Evolutionary conservation across 805 yeast species (phyloP), one percentile per base, ranked within the genome.

Genomic region (Ogataea kodamae): DNA sequence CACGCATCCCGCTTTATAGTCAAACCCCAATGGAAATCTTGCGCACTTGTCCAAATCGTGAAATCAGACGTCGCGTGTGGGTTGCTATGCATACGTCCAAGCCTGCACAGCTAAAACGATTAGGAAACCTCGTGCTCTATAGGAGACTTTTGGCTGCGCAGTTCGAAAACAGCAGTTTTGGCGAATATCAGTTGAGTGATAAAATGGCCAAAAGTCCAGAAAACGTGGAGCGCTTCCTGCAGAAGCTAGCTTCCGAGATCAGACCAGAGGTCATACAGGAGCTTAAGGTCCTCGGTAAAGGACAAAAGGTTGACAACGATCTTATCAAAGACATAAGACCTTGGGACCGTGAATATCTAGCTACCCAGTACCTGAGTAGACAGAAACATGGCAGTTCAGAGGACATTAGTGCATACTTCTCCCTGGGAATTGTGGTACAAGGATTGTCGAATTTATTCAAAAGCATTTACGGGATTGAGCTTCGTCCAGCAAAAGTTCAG

Each of bases 141-240:
- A 66, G 98, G 37, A 82, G 82, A 3, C 62, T 75, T 1, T 60
- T 92, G 21, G 88, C 97, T 0, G 67, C 68, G 28, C 65, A 86
- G 60, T 66, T 90, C 64, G 90, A 94, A 0, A 74, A 75, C 50
- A 47, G 61, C 14, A 77, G 82, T 21, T 92, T 66, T 59, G 76
- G 90, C 0, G 80, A 81, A 23, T 89, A 92, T 53, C 94, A 86
- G 52, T 62, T 92, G 20, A 77, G 76, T 40, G 95, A 87, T 42
- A 92, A 92, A 56, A 85, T 92, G 95, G 95, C 95, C 6, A 78
- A 78, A 42, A 70, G 61, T 7, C 94, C 96, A 0, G 76, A 74
- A 22, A 78, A 85, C 49, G 98, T 89, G 3, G 57, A 66, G 41
- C 67, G 78, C 7, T 88, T 92, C 45, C 61, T 92, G 33, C 59